Evolutionary conservation across 225 moss, liverwort and hornwort genomes (phyloP).

Genomic region (Pseudoscleropodium purum): DNA sequence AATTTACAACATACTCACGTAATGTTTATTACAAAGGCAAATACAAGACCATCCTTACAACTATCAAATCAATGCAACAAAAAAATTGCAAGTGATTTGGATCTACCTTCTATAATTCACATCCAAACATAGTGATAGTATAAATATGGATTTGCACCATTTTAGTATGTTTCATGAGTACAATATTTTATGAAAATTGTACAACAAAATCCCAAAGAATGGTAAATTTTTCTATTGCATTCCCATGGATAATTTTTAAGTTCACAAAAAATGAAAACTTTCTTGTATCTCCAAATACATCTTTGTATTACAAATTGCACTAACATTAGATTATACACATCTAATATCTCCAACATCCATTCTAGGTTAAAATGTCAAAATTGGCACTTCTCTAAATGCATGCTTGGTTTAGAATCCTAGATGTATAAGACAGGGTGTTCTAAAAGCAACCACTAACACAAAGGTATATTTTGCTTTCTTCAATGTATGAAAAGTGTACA

Average conservation of each 20-base stretch:
- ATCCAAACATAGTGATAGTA: fast-evolving
- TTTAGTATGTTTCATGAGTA: not conserved
- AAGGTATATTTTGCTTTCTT: too few relatives aligned
- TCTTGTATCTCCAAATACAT: not conserved
- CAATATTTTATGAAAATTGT: not conserved
- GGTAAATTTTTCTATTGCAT: not conserved
- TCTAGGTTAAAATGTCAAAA: not conserved
- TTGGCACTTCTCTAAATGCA: not conserved
- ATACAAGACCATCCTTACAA: not conserved
- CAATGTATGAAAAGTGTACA: too few relatives aligned
- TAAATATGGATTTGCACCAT: not conserved
- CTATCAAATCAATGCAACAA: too few relatives aligned
- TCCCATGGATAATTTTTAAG: not conserved
- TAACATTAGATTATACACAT: not conserved
- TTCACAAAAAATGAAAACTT: not conserved
- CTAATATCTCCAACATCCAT: not conserved
- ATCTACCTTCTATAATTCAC: not conserved
- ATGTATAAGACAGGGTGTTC: too few relatives aligned
- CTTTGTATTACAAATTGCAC: not conserved
- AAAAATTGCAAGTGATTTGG: not conserved
- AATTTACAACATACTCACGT: not conserved
- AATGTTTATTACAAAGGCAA: not conserved
- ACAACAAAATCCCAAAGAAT: not conserved
- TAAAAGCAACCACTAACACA: too few relatives aligned
- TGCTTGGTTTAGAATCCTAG: fast-evolving